A percentile compares a stretch with the other conserved stretches of the same genome.
phyloP scores from a whole-genome alignment of 331 rosid genomes.

The Malus hybrid region DNA sequence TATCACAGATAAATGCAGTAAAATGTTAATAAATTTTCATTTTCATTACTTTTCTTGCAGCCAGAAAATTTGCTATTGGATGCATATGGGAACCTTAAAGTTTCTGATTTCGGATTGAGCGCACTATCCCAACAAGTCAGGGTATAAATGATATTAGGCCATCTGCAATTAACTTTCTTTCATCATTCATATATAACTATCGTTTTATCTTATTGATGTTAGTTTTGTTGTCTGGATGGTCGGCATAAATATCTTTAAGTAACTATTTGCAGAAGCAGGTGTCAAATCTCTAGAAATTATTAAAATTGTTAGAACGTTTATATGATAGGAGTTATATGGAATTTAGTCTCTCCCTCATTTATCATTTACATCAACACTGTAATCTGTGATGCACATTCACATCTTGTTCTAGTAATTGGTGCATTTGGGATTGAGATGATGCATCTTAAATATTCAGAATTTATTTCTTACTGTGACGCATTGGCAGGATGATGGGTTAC shows the following conservation, averaged over 20 bases:
- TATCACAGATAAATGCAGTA: conserved; percentile 1
- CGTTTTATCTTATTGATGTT: conserved; percentile 5
- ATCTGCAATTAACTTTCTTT: conserved; percentile 15
- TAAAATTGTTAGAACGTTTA: background rate
- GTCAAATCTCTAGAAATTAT: background rate
- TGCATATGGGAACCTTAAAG: conserved; percentile 70
- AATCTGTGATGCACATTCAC: background rate
- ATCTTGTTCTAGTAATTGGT: background rate
- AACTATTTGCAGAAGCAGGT: background rate
- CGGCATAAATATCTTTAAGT: background rate
- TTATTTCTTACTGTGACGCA: conserved; percentile 7
- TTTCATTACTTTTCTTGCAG: conserved; percentile 40
- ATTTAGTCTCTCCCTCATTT: background rate
- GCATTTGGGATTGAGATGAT: background rate
- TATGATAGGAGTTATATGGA: background rate
- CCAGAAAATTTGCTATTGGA: conserved; percentile 94
- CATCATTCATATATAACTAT: background rate
- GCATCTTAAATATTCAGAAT: background rate
- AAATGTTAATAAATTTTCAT: conserved; percentile 2
- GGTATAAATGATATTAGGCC: conserved; percentile 39
- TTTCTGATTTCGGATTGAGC: conserved; percentile 97
- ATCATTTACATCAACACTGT: background rate
- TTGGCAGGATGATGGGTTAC: conserved; percentile 90
- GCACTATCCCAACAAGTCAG: conserved; percentile 91
- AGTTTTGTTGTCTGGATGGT: background rate